phyloP scores from a whole-genome alignment of 371 early-diverging fungal species.

The Syncephalastrum sp. region DNA sequence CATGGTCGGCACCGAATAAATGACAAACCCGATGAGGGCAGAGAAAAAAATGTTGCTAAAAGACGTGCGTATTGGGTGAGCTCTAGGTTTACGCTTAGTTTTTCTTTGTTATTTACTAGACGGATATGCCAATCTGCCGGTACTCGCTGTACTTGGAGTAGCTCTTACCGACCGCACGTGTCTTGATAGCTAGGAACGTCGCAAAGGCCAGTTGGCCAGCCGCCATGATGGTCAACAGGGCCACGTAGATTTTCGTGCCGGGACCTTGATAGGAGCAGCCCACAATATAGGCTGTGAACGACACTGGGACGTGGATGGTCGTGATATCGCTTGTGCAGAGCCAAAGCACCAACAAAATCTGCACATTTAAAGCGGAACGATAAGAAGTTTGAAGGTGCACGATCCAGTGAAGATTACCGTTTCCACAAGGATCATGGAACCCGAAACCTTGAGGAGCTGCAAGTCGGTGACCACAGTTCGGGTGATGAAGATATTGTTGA shows the following conservation, averaged over 20 bases:
- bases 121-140: constrained; percentile 56
- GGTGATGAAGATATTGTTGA: constrained; percentile 63
- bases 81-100: neutral
- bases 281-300: constrained; percentile 39
- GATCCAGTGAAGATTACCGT: constrained; percentile 28
- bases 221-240: constrained; percentile 34
- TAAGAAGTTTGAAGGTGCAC: too few relatives aligned
- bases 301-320: constrained; percentile 33
- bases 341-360: constrained; percentile 48
- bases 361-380: neutral
- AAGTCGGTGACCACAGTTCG: constrained; percentile 51
- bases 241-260: constrained; percentile 28
- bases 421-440: constrained; percentile 43
- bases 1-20: constrained; percentile 45
- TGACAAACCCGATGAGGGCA: constrained; percentile 48
- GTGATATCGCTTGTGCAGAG: constrained; percentile 26
- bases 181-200: constrained; percentile 55
- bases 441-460: constrained; percentile 56
- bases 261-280: constrained; percentile 41
- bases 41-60: constrained; percentile 59
- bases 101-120: constrained; percentile 47
- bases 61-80: neutral
- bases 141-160: constrained; percentile 60
- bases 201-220: constrained; percentile 44
- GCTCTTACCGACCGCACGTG: constrained; percentile 46